Conservation (phyloP, 257 asterid genomes). For the Ajuga chamaepitys region DNA sequence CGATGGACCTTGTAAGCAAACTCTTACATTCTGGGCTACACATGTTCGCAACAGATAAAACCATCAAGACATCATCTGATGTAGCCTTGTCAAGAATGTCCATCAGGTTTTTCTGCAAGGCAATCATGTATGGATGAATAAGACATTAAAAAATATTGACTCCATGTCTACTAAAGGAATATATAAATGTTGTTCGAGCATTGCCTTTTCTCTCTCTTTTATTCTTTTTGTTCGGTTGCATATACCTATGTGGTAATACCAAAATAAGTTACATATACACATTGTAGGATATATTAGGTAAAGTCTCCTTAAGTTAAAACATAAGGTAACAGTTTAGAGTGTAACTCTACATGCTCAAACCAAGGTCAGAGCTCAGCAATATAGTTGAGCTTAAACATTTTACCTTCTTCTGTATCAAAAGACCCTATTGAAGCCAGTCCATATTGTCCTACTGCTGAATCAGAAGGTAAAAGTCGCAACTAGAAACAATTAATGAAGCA, state of each 20-base stretch:
- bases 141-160: constrained; percentile 3
- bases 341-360: not conserved
- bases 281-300: not conserved
- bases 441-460: not conserved
- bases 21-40: constrained; percentile 54
- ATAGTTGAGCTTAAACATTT: not conserved
- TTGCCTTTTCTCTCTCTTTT: not conserved
- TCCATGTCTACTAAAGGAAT: not conserved
- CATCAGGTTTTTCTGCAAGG: constrained; percentile 59
- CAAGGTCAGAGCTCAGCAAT: not conserved
- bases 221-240: not conserved
- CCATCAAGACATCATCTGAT: constrained; percentile 69
- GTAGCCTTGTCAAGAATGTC: constrained; percentile 65
- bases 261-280: too few species aligned
- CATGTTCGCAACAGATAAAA: constrained; percentile 57
- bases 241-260: not conserved
- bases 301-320: too few species aligned
- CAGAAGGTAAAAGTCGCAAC: not conserved
- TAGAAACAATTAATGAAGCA: not conserved
- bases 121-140: constrained; percentile 9
- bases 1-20: constrained; percentile 51
- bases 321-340: too few species aligned
- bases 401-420: not conserved
- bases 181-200: not conserved
- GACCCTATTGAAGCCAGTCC: not conserved